phyloP scores from a whole-genome alignment of 345 rosid species.

The Hibiscus syriacus region DNA sequence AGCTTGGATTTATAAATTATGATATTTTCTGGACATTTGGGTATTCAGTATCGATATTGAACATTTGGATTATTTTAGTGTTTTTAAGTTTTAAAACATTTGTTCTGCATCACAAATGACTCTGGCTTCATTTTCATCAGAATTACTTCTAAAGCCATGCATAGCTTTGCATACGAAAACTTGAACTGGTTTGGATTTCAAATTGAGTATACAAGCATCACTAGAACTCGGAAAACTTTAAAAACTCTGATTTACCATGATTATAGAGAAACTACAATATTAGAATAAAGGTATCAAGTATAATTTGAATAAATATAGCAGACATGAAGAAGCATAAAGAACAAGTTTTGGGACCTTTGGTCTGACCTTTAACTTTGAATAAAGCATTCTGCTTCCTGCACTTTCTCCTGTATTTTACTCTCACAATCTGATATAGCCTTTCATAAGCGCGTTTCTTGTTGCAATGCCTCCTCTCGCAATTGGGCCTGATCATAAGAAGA shows the following conservation, averaged over 20 bases:
- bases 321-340: neutral
- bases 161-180: neutral
- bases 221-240: neutral
- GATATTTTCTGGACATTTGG: neutral
- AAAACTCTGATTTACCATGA: neutral
- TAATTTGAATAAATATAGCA: neutral
- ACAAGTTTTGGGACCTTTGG: neutral
- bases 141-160: neutral
- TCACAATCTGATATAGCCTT: slow-evolving; percentile 74
- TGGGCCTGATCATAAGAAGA: slow-evolving; percentile 42
- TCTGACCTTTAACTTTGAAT: slow-evolving; percentile 55
- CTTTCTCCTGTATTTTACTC: slow-evolving; percentile 54
- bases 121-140: neutral
- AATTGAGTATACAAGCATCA: neutral
- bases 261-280: neutral
- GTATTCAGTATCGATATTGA: neutral
- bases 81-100: neutral
- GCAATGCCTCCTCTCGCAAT: slow-evolving; percentile 64
- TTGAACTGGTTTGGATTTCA: neutral
- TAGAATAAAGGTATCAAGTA: neutral
- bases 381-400: slow-evolving; percentile 57
- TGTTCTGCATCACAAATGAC: neutral
- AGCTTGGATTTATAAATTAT: neutral
- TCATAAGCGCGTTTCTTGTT: slow-evolving; percentile 74
- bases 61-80: no score